Base-by-base conservation (phyloP, 2,329 filamentous ascomycete genomes). In the Fusarium tupiense region DNA sequence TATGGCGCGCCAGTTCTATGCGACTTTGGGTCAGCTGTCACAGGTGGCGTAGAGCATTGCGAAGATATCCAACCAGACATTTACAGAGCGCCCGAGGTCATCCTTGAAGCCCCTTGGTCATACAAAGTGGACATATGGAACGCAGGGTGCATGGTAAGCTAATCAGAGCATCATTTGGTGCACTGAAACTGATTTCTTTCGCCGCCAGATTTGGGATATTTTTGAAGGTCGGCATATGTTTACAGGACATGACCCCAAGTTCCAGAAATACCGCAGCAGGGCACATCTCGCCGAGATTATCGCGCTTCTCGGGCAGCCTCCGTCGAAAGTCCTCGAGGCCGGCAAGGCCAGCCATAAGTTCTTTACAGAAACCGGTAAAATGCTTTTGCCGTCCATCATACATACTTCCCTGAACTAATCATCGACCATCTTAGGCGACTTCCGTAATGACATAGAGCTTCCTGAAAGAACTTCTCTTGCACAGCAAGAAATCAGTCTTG, bases 71-170 rank as follows among this genome's bases (percentile, higher is more conserved):
- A 86, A 64, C 85, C 85, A 2, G 71, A 81, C 20, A 69, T 83
- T 14, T 86, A 86, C 73, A 74, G 85, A 52, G 79, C 82, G 4
- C 84, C 84, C 0, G 84, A 89, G 67, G 85, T 88, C 14, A 86
- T 88, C 10, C 64, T 89, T 2, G 73, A 81, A 74, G 79, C 74
- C 7, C 82, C 83, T 4, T 89, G 86, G 87, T 79, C 80, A 1
- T 86, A 84, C 59, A 79, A 82, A 24, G 80, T 86, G 20, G 87
- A 89, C 77, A 85, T 89, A 60, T 90, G 87, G 87, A 88, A 86
- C 64, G 81, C 82, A 8, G 86, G 86, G 14, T 85, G 84, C 62
- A 83, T 88, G 86, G 86, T 87, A 80, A 80, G 82, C 46, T 53
- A 33, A n/a, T 5, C 16, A 50, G 33, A n/a, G 3, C 5, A n/a